Evolutionary conservation across 441 rosid species (phyloP).

Genomic region (Isatis lusitanica): DNA sequence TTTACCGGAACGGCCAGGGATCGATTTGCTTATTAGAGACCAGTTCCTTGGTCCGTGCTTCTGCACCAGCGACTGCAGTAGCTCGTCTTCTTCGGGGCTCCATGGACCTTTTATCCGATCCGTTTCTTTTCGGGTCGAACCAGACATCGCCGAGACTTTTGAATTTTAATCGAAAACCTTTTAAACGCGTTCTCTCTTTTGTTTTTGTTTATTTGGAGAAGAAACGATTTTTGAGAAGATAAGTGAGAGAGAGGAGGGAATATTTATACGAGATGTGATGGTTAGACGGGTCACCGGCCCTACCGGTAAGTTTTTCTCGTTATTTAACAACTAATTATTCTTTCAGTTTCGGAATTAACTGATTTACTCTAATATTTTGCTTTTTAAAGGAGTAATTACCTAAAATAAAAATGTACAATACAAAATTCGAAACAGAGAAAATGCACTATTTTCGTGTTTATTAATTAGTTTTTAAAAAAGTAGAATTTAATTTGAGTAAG

Average conservation of each 20-base stretch:
- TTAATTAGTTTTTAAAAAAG: background rate
- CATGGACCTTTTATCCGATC: slow-evolving; percentile 54
- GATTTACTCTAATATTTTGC: background rate
- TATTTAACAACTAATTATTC: background rate
- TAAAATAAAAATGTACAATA: background rate
- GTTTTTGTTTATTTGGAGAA: background rate
- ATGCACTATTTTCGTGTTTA: background rate
- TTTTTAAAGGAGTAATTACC: background rate
- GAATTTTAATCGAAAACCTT: background rate
- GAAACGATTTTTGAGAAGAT: slow-evolving; percentile 17
- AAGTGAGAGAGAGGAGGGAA: slow-evolving; percentile 20
- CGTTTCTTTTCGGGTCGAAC: slow-evolving; percentile 45
- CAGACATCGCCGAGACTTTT: slow-evolving; percentile 37
- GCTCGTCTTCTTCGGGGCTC: slow-evolving; percentile 55
- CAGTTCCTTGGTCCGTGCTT: slow-evolving; percentile 52
- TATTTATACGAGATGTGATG: slow-evolving; percentile 28
- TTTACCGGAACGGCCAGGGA: slow-evolving; percentile 55
- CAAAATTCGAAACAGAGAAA: background rate
- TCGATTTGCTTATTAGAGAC: slow-evolving; percentile 45
- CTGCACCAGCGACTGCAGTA: slow-evolving; percentile 38
- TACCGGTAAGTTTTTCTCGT: slow-evolving; percentile 28
- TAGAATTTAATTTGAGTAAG: background rate
- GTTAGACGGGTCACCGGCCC: slow-evolving; percentile 28
- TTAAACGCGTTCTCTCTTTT: slow-evolving; percentile 2
- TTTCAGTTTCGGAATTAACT: background rate